phyloP scores from a whole-genome alignment of 331 rosid species.

The Saraca asoca region DNA sequence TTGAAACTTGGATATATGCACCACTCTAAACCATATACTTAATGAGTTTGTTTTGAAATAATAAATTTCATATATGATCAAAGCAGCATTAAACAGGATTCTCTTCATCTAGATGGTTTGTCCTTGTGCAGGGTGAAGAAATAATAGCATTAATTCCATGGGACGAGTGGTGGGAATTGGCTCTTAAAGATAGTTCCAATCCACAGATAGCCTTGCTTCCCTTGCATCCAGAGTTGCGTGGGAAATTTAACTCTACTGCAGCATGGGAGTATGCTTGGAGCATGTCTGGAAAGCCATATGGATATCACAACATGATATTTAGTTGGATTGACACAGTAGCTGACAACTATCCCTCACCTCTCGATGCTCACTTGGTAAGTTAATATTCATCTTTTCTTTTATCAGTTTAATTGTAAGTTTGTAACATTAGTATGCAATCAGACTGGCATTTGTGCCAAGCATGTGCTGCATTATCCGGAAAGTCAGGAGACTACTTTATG shows the following conservation, averaged over 20 bases:
- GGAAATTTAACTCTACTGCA: slow-evolving; percentile 75
- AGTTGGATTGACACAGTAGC: slow-evolving; percentile 97
- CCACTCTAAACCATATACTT: no score
- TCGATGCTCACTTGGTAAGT: slow-evolving; percentile 98
- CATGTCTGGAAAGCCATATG: slow-evolving; percentile 99
- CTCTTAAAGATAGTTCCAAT: slow-evolving; percentile 83
- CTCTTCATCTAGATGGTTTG: slow-evolving; percentile 28
- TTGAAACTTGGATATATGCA: neutral
- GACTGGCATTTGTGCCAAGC: slow-evolving; percentile 25
- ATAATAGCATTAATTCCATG: slow-evolving; percentile 85
- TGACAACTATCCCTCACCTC: slow-evolving; percentile 99
- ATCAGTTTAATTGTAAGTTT: neutral
- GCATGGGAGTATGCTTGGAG: slow-evolving; percentile 93
- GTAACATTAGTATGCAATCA: slow-evolving; percentile 22
- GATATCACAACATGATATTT: slow-evolving; percentile 97
- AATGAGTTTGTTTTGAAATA: neutral
- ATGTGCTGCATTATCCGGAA: no score
- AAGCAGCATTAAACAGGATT: slow-evolving; percentile 8
- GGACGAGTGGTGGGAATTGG: slow-evolving; percentile 93
- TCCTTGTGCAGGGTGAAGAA: slow-evolving; percentile 79
- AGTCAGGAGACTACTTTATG: no score
- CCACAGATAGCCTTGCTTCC: slow-evolving; percentile 97
- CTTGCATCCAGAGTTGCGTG: slow-evolving; percentile 75
- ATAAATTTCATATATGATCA: neutral
- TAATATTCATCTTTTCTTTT: slow-evolving; percentile 6